Percentiles rank a stretch among this genome's conserved stretches.
phyloP scores from a whole-genome alignment of 2,329 filamentous ascomycete species.

The Samsoniella hepiali region DNA sequence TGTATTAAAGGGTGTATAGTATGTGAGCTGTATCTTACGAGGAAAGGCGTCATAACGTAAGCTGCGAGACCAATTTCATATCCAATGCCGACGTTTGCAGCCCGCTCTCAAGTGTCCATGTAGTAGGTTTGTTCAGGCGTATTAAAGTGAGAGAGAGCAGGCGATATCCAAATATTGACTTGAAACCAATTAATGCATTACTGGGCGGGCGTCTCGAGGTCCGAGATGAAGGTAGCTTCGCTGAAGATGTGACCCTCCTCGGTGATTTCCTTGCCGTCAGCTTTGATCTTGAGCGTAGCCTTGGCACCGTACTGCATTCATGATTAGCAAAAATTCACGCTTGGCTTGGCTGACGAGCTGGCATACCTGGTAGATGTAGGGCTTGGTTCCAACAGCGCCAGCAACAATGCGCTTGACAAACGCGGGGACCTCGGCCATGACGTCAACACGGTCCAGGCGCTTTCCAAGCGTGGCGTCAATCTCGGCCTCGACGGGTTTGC shows the following conservation, averaged over 20 bases:
- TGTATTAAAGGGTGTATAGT: constrained; percentile 20
- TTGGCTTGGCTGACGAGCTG: too few species aligned
- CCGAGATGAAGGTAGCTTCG: constrained; percentile 94
- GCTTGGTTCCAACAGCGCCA: constrained; percentile 84
- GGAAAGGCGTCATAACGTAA: constrained; percentile 23
- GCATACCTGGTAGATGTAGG: constrained; percentile 93
- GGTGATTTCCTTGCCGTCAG: constrained; percentile 72
- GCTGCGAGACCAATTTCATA: constrained; percentile 24
- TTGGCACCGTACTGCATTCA: constrained; percentile 63
- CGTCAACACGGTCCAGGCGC: constrained; percentile 74
- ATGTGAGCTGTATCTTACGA: constrained; percentile 14
- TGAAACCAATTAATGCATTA: constrained; percentile 24
- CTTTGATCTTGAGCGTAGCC: constrained; percentile 75
- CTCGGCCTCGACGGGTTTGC: constrained; percentile 65
- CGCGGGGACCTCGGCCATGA: constrained; percentile 93
- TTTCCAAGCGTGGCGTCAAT: constrained; percentile 67
- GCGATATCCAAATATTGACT: constrained; percentile 4
- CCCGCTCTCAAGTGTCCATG: constrained; percentile 19
- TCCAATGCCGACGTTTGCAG: constrained; percentile 25
- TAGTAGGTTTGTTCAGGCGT: constrained; percentile 11
- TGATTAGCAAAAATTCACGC: constrained; percentile 25
- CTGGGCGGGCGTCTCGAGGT: constrained; percentile 31
- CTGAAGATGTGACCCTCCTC: constrained; percentile 79
- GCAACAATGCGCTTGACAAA: constrained; percentile 95
- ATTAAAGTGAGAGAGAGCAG: constrained; percentile 1